Base-by-base conservation (phyloP, 208 protist genomes). In the Leishmania turanica region DNA sequence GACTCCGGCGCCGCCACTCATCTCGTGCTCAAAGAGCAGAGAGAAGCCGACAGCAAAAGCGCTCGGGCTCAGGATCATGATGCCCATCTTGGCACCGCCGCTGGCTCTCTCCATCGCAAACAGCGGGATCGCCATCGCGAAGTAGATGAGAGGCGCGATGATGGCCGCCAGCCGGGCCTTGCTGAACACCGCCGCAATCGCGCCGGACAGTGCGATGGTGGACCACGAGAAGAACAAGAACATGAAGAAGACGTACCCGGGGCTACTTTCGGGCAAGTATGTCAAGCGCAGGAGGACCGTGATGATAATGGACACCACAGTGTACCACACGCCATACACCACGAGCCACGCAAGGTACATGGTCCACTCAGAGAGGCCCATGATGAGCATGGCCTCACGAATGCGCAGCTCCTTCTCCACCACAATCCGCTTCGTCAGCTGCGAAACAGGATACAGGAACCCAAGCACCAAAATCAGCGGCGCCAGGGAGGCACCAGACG, bases 371-470 rank as follows among this genome's bases (percentile, higher is more conserved):
- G 70, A 77, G 24, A 97, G 85, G 2, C 93, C 93, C 93, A 97
- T 97, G 79, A 97, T 96, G 19, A 94, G 85, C 88, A 96, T 89
- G 19, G 90, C 89, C 79, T 97, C 90, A 4, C 91, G 88, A 3
- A 97, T 86, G 51, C 90, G 90, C 70, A 95, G 73, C 80, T 97
- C 93, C 82, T 97, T 97, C 73, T 97, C 92, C 51, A 92, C 34
- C 34, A 96, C 93, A 64, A 96, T 87, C 8, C 89, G 89, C 77
- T 91, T 93, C 27, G 91, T 92, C 77, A 88, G 79, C 83, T 92
- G 90, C 9, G 87, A 88, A 1, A 96, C 86, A 9, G 89, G 87
- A 78, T 94, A 94, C 45, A 97, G 87, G 84, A 87, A 97, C 56
- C 82, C 86, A 17, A 95, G 77, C n/a, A 94, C 92, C 58, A 96